A percentile compares a stretch with the other conserved stretches of the same genome.
These are phyloP conservation scores for Rhizopogon vulgaris DNA, from an alignment of 768 basidiomycete species.

Conservation along the genomic window DNA sequence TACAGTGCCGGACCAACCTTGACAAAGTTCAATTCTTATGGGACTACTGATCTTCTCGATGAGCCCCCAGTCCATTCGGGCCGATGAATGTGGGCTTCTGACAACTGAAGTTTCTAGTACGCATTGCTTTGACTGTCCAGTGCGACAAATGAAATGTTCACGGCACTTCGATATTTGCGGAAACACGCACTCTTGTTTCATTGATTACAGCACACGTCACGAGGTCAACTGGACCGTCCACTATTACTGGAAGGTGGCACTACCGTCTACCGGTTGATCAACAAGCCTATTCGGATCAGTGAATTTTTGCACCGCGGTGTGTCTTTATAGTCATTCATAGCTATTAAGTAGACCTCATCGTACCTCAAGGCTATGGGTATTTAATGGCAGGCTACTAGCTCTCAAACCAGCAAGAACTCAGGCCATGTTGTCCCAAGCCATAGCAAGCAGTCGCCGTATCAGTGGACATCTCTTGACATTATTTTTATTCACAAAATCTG, in stretches of 20 bases:
- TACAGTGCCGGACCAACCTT: too few relatives aligned
- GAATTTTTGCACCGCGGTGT: neutral
- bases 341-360: too few relatives aligned
- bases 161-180: too few relatives aligned
- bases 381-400: neutral
- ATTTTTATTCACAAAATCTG: slow-evolving; percentile 6
- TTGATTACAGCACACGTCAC: too few relatives aligned
- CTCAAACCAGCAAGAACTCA: neutral
- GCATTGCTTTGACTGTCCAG: neutral
- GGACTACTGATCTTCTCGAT: neutral
- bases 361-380: neutral
- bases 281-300: neutral
- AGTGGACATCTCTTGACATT: slow-evolving; percentile 7
- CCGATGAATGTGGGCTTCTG: neutral
- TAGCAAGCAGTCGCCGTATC: neutral
- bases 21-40: too few relatives aligned
- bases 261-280: too few relatives aligned
- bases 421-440: neutral
- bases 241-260: too few relatives aligned
- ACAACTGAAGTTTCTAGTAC: too few relatives aligned
- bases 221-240: too few relatives aligned
- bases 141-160: too few relatives aligned
- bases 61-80: neutral
- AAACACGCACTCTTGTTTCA: too few relatives aligned
- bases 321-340: neutral